phyloP scores from a whole-genome alignment of 164 flowering plant genomes.

The Stephania cephalantha region DNA sequence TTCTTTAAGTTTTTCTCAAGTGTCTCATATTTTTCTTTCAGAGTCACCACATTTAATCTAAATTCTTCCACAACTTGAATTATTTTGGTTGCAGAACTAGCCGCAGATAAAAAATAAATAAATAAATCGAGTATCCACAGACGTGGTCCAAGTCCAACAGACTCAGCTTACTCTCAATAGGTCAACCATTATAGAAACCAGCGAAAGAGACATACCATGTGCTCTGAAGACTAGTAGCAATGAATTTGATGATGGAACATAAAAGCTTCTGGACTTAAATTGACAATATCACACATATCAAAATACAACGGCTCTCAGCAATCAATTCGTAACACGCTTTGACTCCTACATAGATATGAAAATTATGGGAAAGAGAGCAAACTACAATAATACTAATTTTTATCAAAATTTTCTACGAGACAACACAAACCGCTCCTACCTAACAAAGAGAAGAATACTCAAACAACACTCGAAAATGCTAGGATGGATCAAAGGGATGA shows the following conservation, averaged over 20 bases:
- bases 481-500: constrained; percentile 13
- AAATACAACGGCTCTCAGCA: background rate
- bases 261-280: background rate
- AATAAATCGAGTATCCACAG: background rate
- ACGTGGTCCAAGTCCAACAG: background rate
- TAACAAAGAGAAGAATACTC: background rate
- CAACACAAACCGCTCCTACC: background rate
- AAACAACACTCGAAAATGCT: background rate
- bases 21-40: too few relatives aligned
- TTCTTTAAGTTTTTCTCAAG: too few relatives aligned
- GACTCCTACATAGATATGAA: background rate
- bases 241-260: background rate
- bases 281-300: background rate
- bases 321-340: background rate
- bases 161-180: background rate
- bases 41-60: background rate
- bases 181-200: background rate
- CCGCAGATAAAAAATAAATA: too few relatives aligned
- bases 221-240: background rate
- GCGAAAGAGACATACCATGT: background rate
- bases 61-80: background rate
- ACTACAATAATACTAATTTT: background rate
- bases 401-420: background rate
- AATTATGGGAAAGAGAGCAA: background rate
- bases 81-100: background rate